Evolutionary conservation across 345 rosid species (phyloP), one percentile per base, ranked within the genome.

Genomic region (Gossypium rotundifolium): DNA sequence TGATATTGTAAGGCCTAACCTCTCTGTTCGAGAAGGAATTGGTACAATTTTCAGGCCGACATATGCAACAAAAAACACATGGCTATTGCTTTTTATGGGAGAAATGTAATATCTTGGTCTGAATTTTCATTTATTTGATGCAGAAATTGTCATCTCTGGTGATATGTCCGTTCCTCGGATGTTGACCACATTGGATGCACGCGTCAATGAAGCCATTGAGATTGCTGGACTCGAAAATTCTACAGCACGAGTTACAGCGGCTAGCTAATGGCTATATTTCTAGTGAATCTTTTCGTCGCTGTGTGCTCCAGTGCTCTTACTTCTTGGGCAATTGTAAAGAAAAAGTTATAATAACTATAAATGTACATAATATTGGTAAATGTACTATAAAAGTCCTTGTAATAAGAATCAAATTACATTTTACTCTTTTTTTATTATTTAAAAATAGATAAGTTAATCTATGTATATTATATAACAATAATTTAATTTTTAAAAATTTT

Each of bases 131-230:
- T 33, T 78, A 1, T 67, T 78, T 64, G 55, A 27, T 38, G 79
- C 84, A 90, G 92, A 90, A 82, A 87, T 90, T 65, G 88, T 88
- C 33, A 88, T 88, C 75, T 88, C 94, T 0, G 90, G 92, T 42
- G 91, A 91, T 57, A 85, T 88, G 88, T 90, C 91, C 7, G 82
- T 90, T 49, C 95, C 95, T 70, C 85, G 81, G 75, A 67, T 83
- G 14, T 65, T 88, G 68, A 87, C 90, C 16, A 85, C 89, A 12
- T 49, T 46, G 67, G 89, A 79, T 51, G 65, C 83, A 65, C 87
- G 76, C 51, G 65, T 33, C 40, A 33, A 5, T 33, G 40, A 78
- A 59, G 65, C 83, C 71, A 75, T 57, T 67, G 85, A 51, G 48
- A 42, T 70, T 53, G 75, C 85, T 4, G 80, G 75, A 55, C 70